Evolutionary conservation across 1,284 basidiomycete species (phyloP), one percentile per base, ranked within the genome.

Genomic region (Heterobasidion irregulare): DNA sequence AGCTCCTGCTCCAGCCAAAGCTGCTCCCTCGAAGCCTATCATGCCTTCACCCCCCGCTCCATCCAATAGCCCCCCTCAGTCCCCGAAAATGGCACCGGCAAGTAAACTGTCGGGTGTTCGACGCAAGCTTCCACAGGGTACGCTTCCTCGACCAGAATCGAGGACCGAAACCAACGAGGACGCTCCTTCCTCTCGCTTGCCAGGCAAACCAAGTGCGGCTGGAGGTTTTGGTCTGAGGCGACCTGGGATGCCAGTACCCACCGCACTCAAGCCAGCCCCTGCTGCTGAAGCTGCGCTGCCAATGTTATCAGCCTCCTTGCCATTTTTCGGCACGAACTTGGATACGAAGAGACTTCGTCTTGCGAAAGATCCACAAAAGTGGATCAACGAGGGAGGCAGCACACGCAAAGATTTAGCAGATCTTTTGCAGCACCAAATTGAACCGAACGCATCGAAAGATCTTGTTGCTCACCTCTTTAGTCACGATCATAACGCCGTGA

Each of bases 401-500:
- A 86, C 86, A 6, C 78, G 92, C 54, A 91, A 93, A 64, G 95
- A 98, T 65, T 80, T 97, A 16, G 80, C 89, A 44, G 96, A 98
- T 50, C 74, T 87, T 12, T 75, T 99, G 43, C 89, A 94, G 59
- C 81, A 81, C 60, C 97, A 99, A 69, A 97, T 98, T 90, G 94
- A 97, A 62, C 78, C 85, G 1, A 81, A 91, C 64, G 77, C 83
- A 12, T 88, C 89, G 10, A 84, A 86, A 56, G 89, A 93, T 6
- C 72, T 98, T 3, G 69, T 89, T n/a, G 72, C 79, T 6, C 82
- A 84, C 41, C 77, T 99, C 47, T 99, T 99, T 75, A 97, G 94
- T 66, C 92, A 91, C 61, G 96, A 98, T 66, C 96, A 99, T 69
- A 92, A 90, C 61, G 92, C 94, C 2, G 89, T 99, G 62, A 95